A percentile compares a stretch with the other conserved stretches of the same genome.
Conservation (phyloP, 306 rosid genomes). For the Medicago ruthenica region DNA sequence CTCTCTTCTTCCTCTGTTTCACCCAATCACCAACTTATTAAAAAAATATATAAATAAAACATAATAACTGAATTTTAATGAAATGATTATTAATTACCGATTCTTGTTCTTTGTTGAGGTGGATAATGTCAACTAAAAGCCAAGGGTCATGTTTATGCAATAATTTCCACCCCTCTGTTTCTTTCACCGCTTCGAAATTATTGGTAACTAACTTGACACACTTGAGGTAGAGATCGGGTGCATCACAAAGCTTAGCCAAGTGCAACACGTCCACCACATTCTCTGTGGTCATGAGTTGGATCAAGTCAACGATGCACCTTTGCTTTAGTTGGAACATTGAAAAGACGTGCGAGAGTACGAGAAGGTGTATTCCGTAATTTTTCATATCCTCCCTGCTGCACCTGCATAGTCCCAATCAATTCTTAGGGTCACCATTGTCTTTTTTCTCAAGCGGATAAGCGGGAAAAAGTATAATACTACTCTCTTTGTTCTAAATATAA, state of each 20-base stretch:
- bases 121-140: constrained; percentile 68
- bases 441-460: too few relatives aligned
- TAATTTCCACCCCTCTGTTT: constrained; percentile 87
- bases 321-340: constrained; percentile 63
- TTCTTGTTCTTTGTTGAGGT: constrained; percentile 64
- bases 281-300: constrained; percentile 55
- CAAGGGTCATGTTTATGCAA: constrained; percentile 69
- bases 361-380: constrained; percentile 73
- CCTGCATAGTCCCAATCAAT: constrained; percentile 49
- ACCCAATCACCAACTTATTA: too few relatives aligned
- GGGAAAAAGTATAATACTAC: too few relatives aligned
- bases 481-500: too few relatives aligned
- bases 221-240: constrained; percentile 80
- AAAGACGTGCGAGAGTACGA: constrained; percentile 80
- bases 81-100: neutral
- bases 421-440: neutral
- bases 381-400: constrained; percentile 64
- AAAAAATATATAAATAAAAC: too few relatives aligned
- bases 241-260: constrained; percentile 78
- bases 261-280: constrained; percentile 86
- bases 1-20: constrained; percentile 72
- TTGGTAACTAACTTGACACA: constrained; percentile 56
- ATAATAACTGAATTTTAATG: neutral
- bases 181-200: constrained; percentile 58
- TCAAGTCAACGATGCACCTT: constrained; percentile 57